These are phyloP conservation scores for Aleurites moluccanus DNA, from an alignment of 441 rosid genomes.

Conservation along the genomic window DNA sequence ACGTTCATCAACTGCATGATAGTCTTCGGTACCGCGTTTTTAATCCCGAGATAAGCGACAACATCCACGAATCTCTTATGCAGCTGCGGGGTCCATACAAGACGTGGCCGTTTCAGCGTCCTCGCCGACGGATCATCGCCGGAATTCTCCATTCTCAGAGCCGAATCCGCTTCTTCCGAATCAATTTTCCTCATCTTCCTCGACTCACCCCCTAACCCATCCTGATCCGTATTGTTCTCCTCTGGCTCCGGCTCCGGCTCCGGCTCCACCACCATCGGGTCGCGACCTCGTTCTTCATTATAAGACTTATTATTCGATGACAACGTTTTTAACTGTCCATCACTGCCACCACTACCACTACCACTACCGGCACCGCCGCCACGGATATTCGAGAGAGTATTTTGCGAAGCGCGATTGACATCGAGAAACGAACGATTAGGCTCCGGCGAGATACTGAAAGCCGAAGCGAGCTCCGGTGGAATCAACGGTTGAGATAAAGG, in stretches of 20 bases:
- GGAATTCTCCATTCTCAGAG: conserved; percentile 37
- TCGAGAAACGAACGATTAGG: conserved; percentile 55
- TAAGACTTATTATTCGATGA: conserved; percentile 46
- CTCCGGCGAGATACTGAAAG: conserved; percentile 81
- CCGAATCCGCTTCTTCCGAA: conserved; percentile 64
- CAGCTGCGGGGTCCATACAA: conserved; percentile 98
- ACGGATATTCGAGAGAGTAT: conserved; percentile 57
- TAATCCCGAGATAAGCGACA: conserved; percentile 80
- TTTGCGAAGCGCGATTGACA: conserved; percentile 68
- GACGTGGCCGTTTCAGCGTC: conserved; percentile 69
- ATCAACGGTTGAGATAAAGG: conserved; percentile 71
- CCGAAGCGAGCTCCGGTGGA: conserved; percentile 78
- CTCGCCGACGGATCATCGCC: conserved; percentile 52
- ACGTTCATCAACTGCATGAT: conserved; percentile 99
- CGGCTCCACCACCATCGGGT: conserved; percentile 37
- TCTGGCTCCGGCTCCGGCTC: conserved; percentile 23
- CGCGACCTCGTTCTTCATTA: conserved; percentile 14
- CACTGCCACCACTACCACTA: conserved; percentile 16
- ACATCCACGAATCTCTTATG: conserved; percentile 98
- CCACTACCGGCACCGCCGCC: conserved; percentile 22
- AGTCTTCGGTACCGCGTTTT: conserved; percentile 96
- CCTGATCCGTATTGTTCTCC: conserved; percentile 29
- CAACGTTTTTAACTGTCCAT: conserved; percentile 32
- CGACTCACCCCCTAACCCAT: conserved; percentile 57
- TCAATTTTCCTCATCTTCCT: conserved; percentile 52